A percentile compares a stretch with the other conserved stretches of the same genome.
These are phyloP conservation scores for Trichosporon sp. DNA, from an alignment of 1,284 basidiomycete genomes.

Conservation along the genomic window DNA sequence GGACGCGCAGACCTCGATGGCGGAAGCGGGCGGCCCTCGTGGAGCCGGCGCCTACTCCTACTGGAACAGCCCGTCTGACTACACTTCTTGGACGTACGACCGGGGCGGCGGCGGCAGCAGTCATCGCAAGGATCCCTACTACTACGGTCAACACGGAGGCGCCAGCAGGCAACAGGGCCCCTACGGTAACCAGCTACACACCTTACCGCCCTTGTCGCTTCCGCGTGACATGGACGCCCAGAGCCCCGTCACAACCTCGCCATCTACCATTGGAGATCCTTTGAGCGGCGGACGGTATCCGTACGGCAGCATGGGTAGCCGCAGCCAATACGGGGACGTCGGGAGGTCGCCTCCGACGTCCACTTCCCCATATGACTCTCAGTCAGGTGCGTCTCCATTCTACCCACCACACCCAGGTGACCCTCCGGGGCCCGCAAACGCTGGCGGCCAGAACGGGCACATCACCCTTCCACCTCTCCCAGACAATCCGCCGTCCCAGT, in stretches of 20 bases:
- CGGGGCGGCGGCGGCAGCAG: neutral
- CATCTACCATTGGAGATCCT: neutral
- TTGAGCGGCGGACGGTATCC: slow-evolving; percentile 3
- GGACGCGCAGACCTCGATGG: neutral
- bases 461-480: slow-evolving; percentile 16
- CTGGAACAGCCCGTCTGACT: slow-evolving; percentile 15
- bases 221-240: slow-evolving; percentile 13
- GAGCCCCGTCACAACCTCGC: neutral
- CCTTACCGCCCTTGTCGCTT: neutral
- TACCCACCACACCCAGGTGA: neutral
- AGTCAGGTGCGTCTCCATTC: slow-evolving; percentile 15
- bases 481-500: slow-evolving; percentile 4
- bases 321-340: slow-evolving; percentile 11
- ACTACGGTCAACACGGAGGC: slow-evolving; percentile 6
- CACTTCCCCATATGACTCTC: slow-evolving; percentile 13
- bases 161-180: neutral
- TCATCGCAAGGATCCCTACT: slow-evolving; percentile 9
- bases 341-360: slow-evolving; percentile 13
- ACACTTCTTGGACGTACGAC: slow-evolving; percentile 11
- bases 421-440: neutral
- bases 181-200: neutral
- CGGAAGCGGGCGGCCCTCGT: slow-evolving; percentile 6
- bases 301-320: slow-evolving; percentile 2
- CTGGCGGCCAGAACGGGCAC: slow-evolving; percentile 2
- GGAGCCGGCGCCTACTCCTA: slow-evolving; percentile 12